Conservation (phyloP, 345 rosid species). For the Rubroshorea leprosula region DNA sequence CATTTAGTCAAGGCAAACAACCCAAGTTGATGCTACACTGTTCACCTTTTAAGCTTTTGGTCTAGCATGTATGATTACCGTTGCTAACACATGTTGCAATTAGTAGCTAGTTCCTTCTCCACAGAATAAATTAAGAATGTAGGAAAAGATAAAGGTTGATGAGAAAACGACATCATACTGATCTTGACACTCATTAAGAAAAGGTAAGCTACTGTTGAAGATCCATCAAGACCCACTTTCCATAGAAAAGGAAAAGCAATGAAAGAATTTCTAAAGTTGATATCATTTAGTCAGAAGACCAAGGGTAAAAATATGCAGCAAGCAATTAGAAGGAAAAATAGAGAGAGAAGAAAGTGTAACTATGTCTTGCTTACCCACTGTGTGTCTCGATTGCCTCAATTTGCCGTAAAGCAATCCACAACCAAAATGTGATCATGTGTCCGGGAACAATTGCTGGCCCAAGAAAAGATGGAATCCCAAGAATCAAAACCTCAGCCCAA, state of each 20-base stretch:
- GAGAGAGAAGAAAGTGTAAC: not conserved
- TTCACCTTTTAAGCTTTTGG: too few species aligned
- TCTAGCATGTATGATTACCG: too few species aligned
- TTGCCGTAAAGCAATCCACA: conserved; percentile 88
- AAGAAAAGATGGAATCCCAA: conserved; percentile 85
- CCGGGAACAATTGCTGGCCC: conserved; percentile 97
- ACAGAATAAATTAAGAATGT: not conserved
- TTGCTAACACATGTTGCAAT: too few species aligned
- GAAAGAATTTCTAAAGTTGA: conserved; percentile 20
- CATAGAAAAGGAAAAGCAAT: conserved; percentile 13
- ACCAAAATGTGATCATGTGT: conserved; percentile 87
- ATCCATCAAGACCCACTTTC: conserved; percentile 2
- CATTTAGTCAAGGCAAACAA: too few species aligned
- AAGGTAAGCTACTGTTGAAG: conserved; percentile 7
- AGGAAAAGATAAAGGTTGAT: not conserved
- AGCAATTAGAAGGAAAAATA: conserved; percentile 12
- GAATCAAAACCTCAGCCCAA: conserved; percentile 87
- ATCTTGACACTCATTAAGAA: conserved; percentile 28
- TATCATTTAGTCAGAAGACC: conserved; percentile 29
- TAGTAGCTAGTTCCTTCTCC: too few species aligned
- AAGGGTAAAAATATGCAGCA: conserved; percentile 23
- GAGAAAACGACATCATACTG: conserved; percentile 11
- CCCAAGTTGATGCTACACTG: too few species aligned
- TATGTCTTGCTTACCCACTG: conserved; percentile 72
- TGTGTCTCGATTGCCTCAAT: conserved; percentile 92